Evolutionary conservation across 306 rosid species (phyloP), one percentile per base, ranked within the genome.

Genomic region (Prunus fruticosa): DNA sequence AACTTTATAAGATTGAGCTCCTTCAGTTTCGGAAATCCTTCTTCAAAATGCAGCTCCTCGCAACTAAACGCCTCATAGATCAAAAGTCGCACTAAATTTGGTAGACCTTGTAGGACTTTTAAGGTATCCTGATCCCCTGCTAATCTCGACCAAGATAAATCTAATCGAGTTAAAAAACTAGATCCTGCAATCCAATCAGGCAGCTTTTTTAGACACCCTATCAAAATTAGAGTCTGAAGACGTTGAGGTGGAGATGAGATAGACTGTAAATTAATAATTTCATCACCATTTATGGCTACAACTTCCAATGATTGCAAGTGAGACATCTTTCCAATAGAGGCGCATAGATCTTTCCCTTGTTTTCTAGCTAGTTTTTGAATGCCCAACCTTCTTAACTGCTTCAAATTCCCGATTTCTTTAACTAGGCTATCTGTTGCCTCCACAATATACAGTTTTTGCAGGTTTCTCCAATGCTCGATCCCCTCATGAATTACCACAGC

Each of bases 251-350:
- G 61, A 8, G 11, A 8, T n/a, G 27, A n/a, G 25, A 54, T 19
- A n/a, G 1, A 2, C 25, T 54, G 61, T 9, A 54, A n/a, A 54
- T 54, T 23, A n/a, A 54, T 54, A 19, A 54, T 1, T 54, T 54
- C 61, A 54, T 52, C 58, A 52, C 4, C 12, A 54, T n/a, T 20
- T 54, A n/a, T 7, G 2, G 61, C 58, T 13, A 16, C 15, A 16
- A 52, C 20, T 3, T 52, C 58, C 11, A 85, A 74, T 43, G 80
- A 78, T 67, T 75, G 74, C 76, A 82, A 83, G n/a, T 43, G 54
- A 0, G 10, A 18, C 83, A 81, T 78, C 75, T 75, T 72, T 49
- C 41, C 72, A 45, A 85, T 60, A 12, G 77, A 38, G 20, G 51
- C 43, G 15, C 75, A 46, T 4, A 81, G 11, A 8, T 74, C 73